Percentiles rank a stretch among this genome's conserved stretches.
Conservation (phyloP, 1,284 basidiomycete species). For the Papiliotrema laurentii region DNA sequence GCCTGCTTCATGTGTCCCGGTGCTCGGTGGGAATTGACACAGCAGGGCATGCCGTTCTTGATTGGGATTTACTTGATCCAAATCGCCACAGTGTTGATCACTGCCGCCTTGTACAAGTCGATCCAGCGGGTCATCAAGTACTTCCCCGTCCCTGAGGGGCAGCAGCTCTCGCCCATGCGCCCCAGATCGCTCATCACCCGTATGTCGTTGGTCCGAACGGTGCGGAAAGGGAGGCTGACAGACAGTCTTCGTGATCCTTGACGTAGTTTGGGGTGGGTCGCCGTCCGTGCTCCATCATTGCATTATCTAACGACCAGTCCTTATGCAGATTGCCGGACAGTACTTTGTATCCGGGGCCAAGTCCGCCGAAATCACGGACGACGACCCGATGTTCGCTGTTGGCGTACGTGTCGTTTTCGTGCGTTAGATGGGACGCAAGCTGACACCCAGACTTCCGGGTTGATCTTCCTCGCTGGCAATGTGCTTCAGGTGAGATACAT, state of each 20-base stretch:
- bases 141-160: conserved; percentile 20
- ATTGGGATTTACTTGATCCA: conserved; percentile 25
- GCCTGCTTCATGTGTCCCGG: not conserved
- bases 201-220: conserved; percentile 9
- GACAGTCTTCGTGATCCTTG: conserved; percentile 27
- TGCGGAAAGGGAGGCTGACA: conserved; percentile 2
- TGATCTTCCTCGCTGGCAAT: conserved; percentile 29
- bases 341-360: conserved; percentile 21
- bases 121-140: conserved; percentile 29
- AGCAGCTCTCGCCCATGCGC: conserved; percentile 24
- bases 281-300: not conserved
- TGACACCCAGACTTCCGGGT: conserved; percentile 16
- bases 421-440: not conserved
- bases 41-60: conserved; percentile 22
- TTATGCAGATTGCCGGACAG: conserved; percentile 28
- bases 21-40: not conserved
- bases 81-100: conserved; percentile 23
- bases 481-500: no score
- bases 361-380: conserved; percentile 14
- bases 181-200: conserved; percentile 26
- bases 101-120: conserved; percentile 29
- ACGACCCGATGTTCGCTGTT: conserved; percentile 19
- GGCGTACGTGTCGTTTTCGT: conserved; percentile 13
- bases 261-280: conserved; percentile 20
- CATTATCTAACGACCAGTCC: conserved; percentile 4